Evolutionary conservation across 2,329 filamentous ascomycete genomes (phyloP).

Genomic region (Fusarium albosuccineum): DNA sequence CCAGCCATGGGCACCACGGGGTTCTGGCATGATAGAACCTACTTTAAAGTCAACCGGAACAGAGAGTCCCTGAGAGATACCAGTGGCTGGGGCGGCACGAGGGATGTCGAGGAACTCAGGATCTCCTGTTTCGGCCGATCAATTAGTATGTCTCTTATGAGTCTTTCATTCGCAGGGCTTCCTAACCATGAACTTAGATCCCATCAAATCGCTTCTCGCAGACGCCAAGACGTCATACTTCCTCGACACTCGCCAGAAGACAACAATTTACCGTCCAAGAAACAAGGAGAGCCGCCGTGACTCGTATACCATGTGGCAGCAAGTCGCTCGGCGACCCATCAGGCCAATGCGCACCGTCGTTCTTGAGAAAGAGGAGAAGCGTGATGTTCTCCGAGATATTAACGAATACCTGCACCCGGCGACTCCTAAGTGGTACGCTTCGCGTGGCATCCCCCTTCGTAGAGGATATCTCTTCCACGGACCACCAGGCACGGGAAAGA

Average conservation of each 20-base stretch:
- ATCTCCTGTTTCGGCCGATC: constrained; percentile 68
- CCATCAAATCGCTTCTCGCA: constrained; percentile 68
- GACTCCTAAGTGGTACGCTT: constrained; percentile 79
- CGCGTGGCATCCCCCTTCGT: constrained; percentile 80
- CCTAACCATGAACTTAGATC: constrained; percentile 48
- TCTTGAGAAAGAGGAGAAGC: constrained; percentile 76
- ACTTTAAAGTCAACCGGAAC: constrained; percentile 62
- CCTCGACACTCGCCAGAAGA: constrained; percentile 66
- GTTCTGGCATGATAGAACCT: constrained; percentile 67
- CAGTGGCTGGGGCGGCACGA: constrained; percentile 55
- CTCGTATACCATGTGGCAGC: constrained; percentile 62
- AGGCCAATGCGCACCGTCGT: constrained; percentile 82
- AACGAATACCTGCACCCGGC: constrained; percentile 82
- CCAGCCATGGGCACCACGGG: constrained; percentile 66
- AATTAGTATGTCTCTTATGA: constrained; percentile 41
- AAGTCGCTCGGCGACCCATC: constrained; percentile 73
- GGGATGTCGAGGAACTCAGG: constrained; percentile 65
- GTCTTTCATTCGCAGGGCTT: background rate
- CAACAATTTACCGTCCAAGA: constrained; percentile 68
- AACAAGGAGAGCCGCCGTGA: constrained; percentile 61
- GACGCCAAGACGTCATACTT: constrained; percentile 67
- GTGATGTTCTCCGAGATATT: constrained; percentile 76
- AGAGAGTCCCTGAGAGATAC: constrained; percentile 57
- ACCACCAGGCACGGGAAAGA: constrained; percentile 81
- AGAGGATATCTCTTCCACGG: constrained; percentile 84